Base-by-base conservation (phyloP, 148 eudicot genomes). In the Nepenthes gracilis region DNA sequence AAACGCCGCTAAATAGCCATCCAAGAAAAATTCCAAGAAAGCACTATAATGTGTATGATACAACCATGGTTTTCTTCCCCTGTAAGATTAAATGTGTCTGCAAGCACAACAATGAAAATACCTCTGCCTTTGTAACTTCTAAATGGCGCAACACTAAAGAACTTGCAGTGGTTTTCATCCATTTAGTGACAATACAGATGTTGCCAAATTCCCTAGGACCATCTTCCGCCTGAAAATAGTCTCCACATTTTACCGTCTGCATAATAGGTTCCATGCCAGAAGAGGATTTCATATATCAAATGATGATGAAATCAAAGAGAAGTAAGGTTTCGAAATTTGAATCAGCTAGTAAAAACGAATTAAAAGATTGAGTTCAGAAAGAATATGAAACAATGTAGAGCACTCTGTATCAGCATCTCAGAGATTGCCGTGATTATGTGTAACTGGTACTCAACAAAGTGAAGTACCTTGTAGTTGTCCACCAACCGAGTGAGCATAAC, bases 161-260 rank as follows among this genome's bases (percentile, higher is more conserved):
- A 69, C 70, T 86, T 43, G 68, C 72, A 2, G 92, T 80, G 54
- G 82, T 80, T 61, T 62, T 71, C 60, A 70, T 84, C 75, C 74
- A 74, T 67, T 83, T 88, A 36, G 89, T 88, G 66, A 65, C 71
- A 50, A 84, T 77, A 63, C 69, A 77, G 55, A 89, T 79, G 65
- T 84, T 72, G 55, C 99, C 96, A 75, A 93, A 84, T 67, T 82
- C 83, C 75, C 96, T 82, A 64, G 88, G 95, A 38, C 98, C 98
- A 74, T 84, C 74, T 60, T 84, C 99, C 50, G 96, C 88, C 72
- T 86, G 89, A 74, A 84, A 86, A 80, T 93, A 93, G 64, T 93
- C 89, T 50, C 86, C 96, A 67, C 99, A 93, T 70, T 93, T 93
- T 73, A 80, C 74, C 54, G 60, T 81, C 99, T 93, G 96, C 74